Evolutionary conservation across 495 filamentous ascomycete species (phyloP), one percentile per base, ranked within the genome.

Genomic region (Durotheca rogersii): DNA sequence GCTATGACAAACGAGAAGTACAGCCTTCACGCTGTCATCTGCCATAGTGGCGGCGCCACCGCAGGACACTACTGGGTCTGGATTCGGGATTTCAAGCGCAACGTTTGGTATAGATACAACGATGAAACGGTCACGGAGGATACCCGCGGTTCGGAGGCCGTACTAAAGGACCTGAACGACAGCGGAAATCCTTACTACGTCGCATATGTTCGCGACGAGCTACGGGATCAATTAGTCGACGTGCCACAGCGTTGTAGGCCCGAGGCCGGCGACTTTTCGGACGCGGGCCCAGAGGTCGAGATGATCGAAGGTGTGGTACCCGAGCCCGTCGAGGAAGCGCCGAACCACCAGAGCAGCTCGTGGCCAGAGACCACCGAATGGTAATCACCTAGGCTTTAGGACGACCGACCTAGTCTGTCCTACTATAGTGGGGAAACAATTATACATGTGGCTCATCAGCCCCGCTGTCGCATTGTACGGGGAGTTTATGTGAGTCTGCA

Each of bases 21-120:
- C 66, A 81, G 79, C n/a, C 81, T 99, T 9, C 88, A 94, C 47
- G 88, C 93, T 0, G 86, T 96, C 15, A 92, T 97, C 66, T 88
- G 96, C 40, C 94, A 99, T 62, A 80, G 84, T 3, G 94, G 85
- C 34, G 56, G 67, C 14, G 71, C 61, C 10, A 55, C 61, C 1
- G 87, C 85, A 39, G 93, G 93, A 1, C 93, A 98, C 67, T 99
- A 96, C 72, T 99, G 88, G 82, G 90, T 96, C 48, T 96, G 90
- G 76, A 95, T 98, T 58, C 85, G 82, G 62, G 93, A 97, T 67
- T 95, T 94, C 65, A 74, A 82, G 43, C 75, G 79, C 27, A 74
- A 85, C 12, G 69, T 91, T 35, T 98, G 93, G 90, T 85, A 89
- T 39, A 89, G 88, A 60, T 98, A 96, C 75, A 97, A 98, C 65